phyloP scores from a whole-genome alignment of 176 grass and related monocot species.

The Oryza officinalis region DNA sequence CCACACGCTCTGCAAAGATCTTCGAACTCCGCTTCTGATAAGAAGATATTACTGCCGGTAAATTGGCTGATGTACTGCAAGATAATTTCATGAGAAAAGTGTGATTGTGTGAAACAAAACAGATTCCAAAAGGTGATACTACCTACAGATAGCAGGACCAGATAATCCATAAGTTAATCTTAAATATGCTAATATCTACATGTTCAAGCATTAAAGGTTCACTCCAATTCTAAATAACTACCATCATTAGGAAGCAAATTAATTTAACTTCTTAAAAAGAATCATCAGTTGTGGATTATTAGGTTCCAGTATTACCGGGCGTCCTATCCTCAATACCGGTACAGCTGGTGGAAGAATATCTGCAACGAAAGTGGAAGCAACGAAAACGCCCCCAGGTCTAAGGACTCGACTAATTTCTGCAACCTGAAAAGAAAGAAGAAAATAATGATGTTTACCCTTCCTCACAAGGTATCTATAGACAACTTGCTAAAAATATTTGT shows the following conservation, averaged over 20 bases:
- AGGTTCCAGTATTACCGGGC: conserved; percentile 53
- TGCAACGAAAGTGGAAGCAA: conserved; percentile 76
- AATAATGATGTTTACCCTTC: neutral
- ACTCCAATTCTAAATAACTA: conserved; percentile 1
- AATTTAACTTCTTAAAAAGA: neutral
- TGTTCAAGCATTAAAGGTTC: neutral
- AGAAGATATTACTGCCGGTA: conserved; percentile 61
- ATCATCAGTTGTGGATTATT: conserved; percentile 11
- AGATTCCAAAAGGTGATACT: conserved; percentile 24
- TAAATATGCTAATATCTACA: neutral
- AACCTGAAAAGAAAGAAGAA: conserved; percentile 41
- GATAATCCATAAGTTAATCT: conserved; percentile 7
- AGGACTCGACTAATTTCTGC: conserved; percentile 91
- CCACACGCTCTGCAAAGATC: conserved; percentile 87
- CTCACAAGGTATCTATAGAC: neutral
- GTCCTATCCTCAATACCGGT: conserved; percentile 56
- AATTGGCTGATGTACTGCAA: conserved; percentile 65
- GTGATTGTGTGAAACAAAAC: neutral
- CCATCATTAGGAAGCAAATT: neutral
- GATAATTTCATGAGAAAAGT: conserved; percentile 17
- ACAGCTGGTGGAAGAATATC: conserved; percentile 58
- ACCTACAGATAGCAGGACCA: conserved; percentile 11
- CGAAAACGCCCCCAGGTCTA: conserved; percentile 76
- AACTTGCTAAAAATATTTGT: conserved; percentile 6
- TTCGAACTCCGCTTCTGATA: conserved; percentile 76